Conservation (phyloP, 2,329 filamentous ascomycete genomes). For the Aspergillus unguis region DNA sequence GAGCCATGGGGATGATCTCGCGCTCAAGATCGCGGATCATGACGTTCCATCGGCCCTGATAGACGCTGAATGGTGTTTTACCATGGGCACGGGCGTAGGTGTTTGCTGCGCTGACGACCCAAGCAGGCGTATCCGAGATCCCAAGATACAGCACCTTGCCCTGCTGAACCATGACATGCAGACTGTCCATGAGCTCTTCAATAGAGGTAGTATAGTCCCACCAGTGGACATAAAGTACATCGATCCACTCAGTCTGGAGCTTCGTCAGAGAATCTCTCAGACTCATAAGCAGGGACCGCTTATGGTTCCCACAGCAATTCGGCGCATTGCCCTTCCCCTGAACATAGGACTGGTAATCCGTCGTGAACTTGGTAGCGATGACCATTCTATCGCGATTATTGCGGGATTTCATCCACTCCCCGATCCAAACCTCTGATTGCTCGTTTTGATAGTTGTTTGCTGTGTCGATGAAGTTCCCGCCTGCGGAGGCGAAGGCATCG, state of each 20-base stretch:
- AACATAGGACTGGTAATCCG: conserved; percentile 47
- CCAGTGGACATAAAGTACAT: conserved; percentile 56
- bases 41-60: conserved; percentile 41
- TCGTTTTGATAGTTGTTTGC: conserved; percentile 66
- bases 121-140: conserved; percentile 41
- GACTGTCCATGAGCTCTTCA: conserved; percentile 38
- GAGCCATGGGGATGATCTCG: conserved; percentile 42
- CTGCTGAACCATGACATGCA: conserved; percentile 38
- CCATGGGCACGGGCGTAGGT: conserved; percentile 39
- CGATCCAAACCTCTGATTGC: conserved; percentile 63
- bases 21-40: conserved; percentile 41
- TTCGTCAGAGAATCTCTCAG: conserved; percentile 46
- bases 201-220: conserved; percentile 47
- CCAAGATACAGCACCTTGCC: conserved; percentile 44
- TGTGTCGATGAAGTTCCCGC: conserved; percentile 73
- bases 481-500: conserved; percentile 62
- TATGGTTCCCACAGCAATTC: conserved; percentile 41
- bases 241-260: conserved; percentile 53
- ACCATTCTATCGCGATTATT: conserved; percentile 47
- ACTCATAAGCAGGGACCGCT: conserved; percentile 42
- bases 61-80: conserved; percentile 40
- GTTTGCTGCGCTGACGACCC: conserved; percentile 41
- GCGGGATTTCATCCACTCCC: conserved; percentile 66
- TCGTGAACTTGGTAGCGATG: conserved; percentile 66
- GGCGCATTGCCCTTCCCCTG: conserved; percentile 37